A percentile compares a stretch with the other conserved stretches of the same genome.
Conservation (phyloP, 2,329 filamentous ascomycete species). For the Celoporthe dispersa region DNA sequence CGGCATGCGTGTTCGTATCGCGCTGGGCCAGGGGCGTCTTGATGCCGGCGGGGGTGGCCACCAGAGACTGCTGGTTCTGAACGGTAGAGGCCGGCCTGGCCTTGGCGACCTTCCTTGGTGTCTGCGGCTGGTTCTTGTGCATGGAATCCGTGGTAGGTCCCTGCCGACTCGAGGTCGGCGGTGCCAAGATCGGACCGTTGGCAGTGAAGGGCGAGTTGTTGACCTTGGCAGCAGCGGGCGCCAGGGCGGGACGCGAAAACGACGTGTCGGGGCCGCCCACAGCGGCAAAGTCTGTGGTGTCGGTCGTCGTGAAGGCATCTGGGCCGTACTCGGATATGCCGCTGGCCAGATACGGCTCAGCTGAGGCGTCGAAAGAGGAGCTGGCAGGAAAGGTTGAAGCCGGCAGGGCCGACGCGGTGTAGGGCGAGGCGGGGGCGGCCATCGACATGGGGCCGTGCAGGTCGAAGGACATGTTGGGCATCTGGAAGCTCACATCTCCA, state of each 20-base stretch:
- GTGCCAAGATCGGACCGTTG: conserved; percentile 26
- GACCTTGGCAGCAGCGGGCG: conserved; percentile 22
- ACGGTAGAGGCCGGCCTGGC: conserved; percentile 20
- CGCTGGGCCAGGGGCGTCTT: conserved; percentile 28
- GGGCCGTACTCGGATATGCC: conserved; percentile 20
- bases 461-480: conserved; percentile 25
- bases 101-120: conserved; percentile 26
- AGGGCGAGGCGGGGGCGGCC: conserved; percentile 17
- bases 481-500: conserved; percentile 25
- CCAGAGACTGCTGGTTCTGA: conserved; percentile 24
- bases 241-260: conserved; percentile 22
- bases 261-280: conserved; percentile 24
- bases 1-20: conserved; percentile 22
- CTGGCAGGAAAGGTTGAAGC: conserved; percentile 17
- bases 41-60: conserved; percentile 24
- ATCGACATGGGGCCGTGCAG: conserved; percentile 23
- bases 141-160: conserved; percentile 27
- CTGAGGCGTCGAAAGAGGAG: conserved; percentile 19
- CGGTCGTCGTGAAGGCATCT: conserved; percentile 7
- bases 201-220: conserved; percentile 25
- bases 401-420: conserved; percentile 12
- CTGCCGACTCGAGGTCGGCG: conserved; percentile 19
- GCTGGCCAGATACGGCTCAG: conserved; percentile 21
- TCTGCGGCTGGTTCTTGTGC: conserved; percentile 27
- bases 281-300: conserved; percentile 20